These are phyloP conservation scores for Yarrowia divulgata DNA, from an alignment of 805 yeast species.

Conservation along the genomic window DNA sequence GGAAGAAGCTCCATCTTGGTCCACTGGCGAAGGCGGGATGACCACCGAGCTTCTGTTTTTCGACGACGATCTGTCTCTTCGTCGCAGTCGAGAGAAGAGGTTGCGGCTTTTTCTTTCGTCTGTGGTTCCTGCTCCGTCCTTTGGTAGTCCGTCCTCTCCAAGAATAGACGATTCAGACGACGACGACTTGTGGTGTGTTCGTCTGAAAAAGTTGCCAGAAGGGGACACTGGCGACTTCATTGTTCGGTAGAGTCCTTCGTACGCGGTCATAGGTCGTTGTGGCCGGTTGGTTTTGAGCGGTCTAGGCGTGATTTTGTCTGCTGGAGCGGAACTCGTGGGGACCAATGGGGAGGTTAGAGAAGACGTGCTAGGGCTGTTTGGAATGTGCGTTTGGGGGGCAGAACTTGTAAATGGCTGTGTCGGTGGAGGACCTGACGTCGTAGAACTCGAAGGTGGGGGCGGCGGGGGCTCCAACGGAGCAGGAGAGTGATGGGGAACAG, in stretches of 20 bases:
- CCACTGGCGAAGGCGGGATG: slow-evolving; percentile 19
- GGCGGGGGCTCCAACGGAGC: slow-evolving; percentile 22
- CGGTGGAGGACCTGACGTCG: neutral
- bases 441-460: neutral
- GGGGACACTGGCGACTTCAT: slow-evolving; percentile 53
- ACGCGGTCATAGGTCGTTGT: slow-evolving; percentile 42
- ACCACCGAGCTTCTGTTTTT: neutral
- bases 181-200: slow-evolving; percentile 69
- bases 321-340: slow-evolving; percentile 8
- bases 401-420: neutral
- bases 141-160: slow-evolving; percentile 21
- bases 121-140: neutral
- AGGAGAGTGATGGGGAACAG: slow-evolving; percentile 23
- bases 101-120: slow-evolving; percentile 19
- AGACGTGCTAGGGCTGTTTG: slow-evolving; percentile 6
- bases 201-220: slow-evolving; percentile 60
- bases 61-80: slow-evolving; percentile 29
- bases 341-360: slow-evolving; percentile 12
- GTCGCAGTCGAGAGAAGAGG: slow-evolving; percentile 7
- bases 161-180: slow-evolving; percentile 57
- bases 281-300: slow-evolving; percentile 31
- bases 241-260: slow-evolving; percentile 40
- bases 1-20: slow-evolving; percentile 11
- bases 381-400: neutral
- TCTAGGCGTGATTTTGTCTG: slow-evolving; percentile 32